Conservation (phyloP, 257 asterid genomes). For the Knoxia roxburghii region DNA sequence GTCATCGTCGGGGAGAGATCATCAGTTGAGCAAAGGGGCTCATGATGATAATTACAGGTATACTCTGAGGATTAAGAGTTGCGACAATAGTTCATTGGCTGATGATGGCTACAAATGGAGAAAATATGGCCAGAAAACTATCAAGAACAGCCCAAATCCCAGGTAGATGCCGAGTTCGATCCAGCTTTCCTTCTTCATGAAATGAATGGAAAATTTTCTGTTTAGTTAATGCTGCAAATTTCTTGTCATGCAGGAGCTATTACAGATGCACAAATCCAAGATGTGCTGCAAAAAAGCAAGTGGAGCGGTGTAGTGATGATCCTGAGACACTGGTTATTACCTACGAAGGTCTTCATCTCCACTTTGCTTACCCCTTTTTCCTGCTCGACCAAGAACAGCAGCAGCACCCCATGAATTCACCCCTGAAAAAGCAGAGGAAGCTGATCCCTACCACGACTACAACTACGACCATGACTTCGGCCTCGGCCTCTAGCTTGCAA, state of each 20-base stretch:
- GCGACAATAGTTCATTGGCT: constrained; percentile 57
- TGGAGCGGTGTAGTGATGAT: constrained; percentile 70
- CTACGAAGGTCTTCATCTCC: constrained; percentile 95
- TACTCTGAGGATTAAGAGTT: constrained; percentile 62
- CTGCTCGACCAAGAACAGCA: constrained; percentile 8
- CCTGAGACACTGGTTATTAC: constrained; percentile 62
- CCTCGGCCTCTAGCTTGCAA: not conserved
- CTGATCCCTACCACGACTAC: not conserved
- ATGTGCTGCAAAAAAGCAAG: constrained; percentile 85
- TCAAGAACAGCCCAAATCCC: constrained; percentile 89
- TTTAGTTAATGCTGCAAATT: not conserved
- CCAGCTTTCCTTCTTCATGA: no score
- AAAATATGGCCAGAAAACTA: constrained; percentile 90
- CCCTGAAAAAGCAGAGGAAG: constrained; percentile 51
- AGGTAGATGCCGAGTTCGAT: no score
- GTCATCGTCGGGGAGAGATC: constrained; percentile 36
- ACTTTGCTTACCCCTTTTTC: constrained; percentile 66
- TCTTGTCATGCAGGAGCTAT: constrained; percentile 53
- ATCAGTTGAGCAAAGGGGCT: constrained; percentile 24
- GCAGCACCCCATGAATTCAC: constrained; percentile 26
- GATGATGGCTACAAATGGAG: constrained; percentile 98
- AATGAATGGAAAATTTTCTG: not conserved
- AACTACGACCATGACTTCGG: no score
- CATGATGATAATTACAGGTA: constrained; percentile 38
- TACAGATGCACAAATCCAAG: constrained; percentile 83